Evolutionary conservation across 257 asterid genomes (phyloP).

Genomic region (Primulina eburnea): DNA sequence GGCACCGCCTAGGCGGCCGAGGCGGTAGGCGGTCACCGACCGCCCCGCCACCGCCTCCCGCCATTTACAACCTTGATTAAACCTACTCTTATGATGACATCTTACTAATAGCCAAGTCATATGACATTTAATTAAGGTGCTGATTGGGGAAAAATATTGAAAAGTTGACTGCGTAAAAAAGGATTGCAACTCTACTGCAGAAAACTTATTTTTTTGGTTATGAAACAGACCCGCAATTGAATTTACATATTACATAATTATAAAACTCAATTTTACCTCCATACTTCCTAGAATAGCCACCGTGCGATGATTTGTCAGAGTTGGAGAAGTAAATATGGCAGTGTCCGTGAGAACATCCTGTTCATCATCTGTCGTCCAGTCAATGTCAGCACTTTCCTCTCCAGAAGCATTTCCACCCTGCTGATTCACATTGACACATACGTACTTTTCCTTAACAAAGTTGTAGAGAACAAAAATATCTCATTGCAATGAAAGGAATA

Average conservation of each 20-base stretch:
- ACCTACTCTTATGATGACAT: neutral
- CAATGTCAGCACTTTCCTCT: slow-evolving; percentile 28
- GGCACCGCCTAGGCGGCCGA: too few relatives aligned
- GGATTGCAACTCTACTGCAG: neutral
- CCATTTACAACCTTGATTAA: too few relatives aligned
- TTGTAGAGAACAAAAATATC: slow-evolving; percentile 2
- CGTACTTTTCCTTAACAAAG: neutral
- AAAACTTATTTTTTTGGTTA: neutral
- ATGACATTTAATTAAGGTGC: neutral
- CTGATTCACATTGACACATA: slow-evolving; percentile 4
- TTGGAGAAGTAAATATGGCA: slow-evolving; percentile 26
- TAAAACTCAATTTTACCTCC: slow-evolving; percentile 33
- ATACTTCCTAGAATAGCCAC: slow-evolving; percentile 16
- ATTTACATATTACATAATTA: neutral
- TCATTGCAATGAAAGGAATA: slow-evolving; percentile 1
- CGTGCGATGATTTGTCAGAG: neutral
- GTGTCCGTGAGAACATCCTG: slow-evolving; percentile 29
- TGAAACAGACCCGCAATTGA: neutral
- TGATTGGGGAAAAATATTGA: neutral
- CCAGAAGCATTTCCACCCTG: slow-evolving; percentile 35
- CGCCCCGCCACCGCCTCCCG: too few relatives aligned
- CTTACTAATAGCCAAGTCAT: neutral
- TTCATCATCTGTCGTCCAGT: slow-evolving; percentile 59
- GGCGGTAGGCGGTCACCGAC: too few relatives aligned
- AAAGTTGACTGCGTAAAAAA: neutral